These are phyloP conservation scores for Celoporthe dispersa DNA, from an alignment of 2,329 filamentous ascomycete genomes.

Conservation along the genomic window DNA sequence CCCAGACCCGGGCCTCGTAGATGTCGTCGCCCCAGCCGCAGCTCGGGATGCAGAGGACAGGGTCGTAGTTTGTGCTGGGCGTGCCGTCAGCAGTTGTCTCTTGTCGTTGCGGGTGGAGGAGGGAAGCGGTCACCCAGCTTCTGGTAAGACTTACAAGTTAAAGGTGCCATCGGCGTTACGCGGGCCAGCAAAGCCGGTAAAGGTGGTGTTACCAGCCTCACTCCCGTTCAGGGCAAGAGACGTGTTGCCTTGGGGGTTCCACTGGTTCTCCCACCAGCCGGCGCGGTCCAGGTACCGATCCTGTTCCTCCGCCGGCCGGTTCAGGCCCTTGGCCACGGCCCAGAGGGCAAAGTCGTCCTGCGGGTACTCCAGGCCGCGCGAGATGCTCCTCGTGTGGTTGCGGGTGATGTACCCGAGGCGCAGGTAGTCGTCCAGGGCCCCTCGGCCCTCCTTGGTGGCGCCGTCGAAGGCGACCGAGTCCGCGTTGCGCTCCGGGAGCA, in stretches of 20 bases:
- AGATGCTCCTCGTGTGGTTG: constrained; percentile 50
- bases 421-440: constrained; percentile 59
- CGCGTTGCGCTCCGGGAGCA: constrained; percentile 50
- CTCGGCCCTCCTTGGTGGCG: constrained; percentile 55
- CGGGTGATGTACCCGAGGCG: constrained; percentile 55
- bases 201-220: background rate
- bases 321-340: constrained; percentile 46
- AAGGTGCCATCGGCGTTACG: constrained; percentile 19
- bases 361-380: constrained; percentile 55
- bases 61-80: constrained; percentile 16
- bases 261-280: constrained; percentile 24
- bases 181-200: constrained; percentile 16
- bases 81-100: background rate
- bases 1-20: constrained; percentile 23
- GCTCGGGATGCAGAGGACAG: constrained; percentile 8
- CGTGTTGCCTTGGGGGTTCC: constrained; percentile 15
- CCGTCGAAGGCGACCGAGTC: constrained; percentile 51
- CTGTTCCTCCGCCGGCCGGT: constrained; percentile 3
- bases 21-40: constrained; percentile 24
- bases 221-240: constrained; percentile 5
- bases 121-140: too few species aligned
- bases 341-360: constrained; percentile 59
- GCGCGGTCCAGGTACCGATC: constrained; percentile 8
- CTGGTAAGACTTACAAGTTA: constrained; percentile 11
- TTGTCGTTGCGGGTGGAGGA: too few species aligned